Percentiles rank a stretch among this genome's conserved stretches.
Conservation (phyloP, 179 eudicot species). For the Camellia oleifera region DNA sequence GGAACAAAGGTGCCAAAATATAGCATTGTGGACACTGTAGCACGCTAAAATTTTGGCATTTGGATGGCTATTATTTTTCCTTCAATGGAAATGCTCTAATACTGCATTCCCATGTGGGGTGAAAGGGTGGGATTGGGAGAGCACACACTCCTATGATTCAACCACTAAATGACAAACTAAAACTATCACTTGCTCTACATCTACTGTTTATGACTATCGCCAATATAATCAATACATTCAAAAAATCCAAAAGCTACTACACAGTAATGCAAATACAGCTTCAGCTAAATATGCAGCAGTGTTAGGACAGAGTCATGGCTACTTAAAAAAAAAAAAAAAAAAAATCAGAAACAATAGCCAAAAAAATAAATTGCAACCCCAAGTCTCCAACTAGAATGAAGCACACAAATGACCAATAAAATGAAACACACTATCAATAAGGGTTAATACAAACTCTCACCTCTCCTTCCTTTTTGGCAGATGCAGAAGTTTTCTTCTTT, state of each 20-base stretch:
- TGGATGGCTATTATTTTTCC: no score
- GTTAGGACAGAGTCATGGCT: neutral
- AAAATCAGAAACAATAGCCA: neutral
- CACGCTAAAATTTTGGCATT: no score
- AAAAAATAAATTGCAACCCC: neutral
- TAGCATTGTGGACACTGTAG: no score
- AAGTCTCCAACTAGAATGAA: neutral
- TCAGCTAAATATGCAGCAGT: neutral
- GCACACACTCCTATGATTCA: no score
- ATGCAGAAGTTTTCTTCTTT: constrained; percentile 36
- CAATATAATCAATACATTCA: neutral
- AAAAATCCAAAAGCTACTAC: neutral
- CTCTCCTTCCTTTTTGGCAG: constrained; percentile 46
- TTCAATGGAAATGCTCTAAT: no score
- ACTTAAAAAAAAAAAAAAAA: neutral
- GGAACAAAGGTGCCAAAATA: no score
- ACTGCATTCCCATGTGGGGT: no score
- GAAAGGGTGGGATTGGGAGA: no score
- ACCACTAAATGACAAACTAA: no score
- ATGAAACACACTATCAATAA: neutral
- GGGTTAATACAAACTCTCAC: constrained; percentile 13
- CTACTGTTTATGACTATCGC: no score
- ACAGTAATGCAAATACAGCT: neutral
- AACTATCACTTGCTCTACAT: no score
- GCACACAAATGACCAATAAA: neutral